These are phyloP conservation scores for Pleurotus tuber-regium DNA, from an alignment of 768 basidiomycete species.

Conservation along the genomic window DNA sequence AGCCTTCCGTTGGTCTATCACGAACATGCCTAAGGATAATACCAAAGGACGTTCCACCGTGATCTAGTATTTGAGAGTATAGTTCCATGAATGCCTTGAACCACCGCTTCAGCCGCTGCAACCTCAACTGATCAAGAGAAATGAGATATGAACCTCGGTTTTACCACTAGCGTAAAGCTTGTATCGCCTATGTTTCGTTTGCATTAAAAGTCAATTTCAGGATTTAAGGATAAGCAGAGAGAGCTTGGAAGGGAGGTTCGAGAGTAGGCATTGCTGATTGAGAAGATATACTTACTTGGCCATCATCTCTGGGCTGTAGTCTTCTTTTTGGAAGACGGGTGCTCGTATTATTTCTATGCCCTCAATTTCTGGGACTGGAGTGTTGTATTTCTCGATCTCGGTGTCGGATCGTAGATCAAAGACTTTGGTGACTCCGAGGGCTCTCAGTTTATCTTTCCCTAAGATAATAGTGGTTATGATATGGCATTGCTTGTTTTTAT, in stretches of 20 bases:
- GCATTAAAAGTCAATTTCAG: constrained; percentile 6
- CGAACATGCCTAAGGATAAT: constrained; percentile 69
- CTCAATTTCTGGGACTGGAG: constrained; percentile 61
- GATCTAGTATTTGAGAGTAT: constrained; percentile 78
- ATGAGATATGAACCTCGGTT: constrained; percentile 52
- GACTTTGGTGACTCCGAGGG: constrained; percentile 63
- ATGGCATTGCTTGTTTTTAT: too few species aligned
- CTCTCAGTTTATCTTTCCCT: constrained; percentile 59
- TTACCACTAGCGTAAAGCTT: constrained; percentile 78
- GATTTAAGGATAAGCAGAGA: constrained; percentile 22
- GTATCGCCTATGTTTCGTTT: constrained; percentile 45
- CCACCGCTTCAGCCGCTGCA: too few species aligned
- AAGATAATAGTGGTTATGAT: constrained; percentile 3
- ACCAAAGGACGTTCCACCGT: constrained; percentile 68
- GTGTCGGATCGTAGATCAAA: constrained; percentile 81
- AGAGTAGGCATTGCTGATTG: constrained; percentile 9
- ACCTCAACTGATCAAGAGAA: background rate
- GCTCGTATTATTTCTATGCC: constrained; percentile 58
- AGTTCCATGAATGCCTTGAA: constrained; percentile 76
- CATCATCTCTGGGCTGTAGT: constrained; percentile 84
- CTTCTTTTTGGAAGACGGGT: constrained; percentile 70
- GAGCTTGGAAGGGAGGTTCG: constrained; percentile 17
- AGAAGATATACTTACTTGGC: constrained; percentile 66
- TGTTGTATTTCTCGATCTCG: constrained; percentile 72
- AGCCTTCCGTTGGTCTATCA: constrained; percentile 63